Percentiles rank a stretch among this genome's conserved stretches.
Evolutionary conservation across 352 stramenopile genomes (phyloP).

Genomic region (Globisporangium barbulae): DNA sequence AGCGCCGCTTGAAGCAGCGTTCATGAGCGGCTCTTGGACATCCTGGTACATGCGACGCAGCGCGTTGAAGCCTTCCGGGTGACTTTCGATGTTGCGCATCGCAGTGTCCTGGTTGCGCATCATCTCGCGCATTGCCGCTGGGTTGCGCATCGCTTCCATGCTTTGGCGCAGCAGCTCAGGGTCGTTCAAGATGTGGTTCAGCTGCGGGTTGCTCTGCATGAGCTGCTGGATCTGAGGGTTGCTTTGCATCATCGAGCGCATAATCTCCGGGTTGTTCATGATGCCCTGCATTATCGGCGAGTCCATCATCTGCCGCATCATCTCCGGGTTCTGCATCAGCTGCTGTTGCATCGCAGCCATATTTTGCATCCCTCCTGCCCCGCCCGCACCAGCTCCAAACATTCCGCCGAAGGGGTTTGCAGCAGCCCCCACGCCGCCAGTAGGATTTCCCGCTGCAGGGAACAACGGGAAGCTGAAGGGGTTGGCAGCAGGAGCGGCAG

Average conservation of each 20-base stretch:
- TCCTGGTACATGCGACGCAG: constrained; percentile 93
- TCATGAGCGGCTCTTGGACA: constrained; percentile 95
- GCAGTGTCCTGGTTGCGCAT: constrained; percentile 97
- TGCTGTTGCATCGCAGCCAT: constrained; percentile 88
- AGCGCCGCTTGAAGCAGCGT: constrained; percentile 70
- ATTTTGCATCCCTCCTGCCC: constrained; percentile 42
- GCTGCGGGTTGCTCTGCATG: constrained; percentile 94
- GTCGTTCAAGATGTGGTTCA: constrained; percentile 96
- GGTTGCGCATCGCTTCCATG: constrained; percentile 98
- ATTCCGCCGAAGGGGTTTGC: constrained; percentile 62
- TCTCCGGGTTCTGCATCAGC: constrained; percentile 86
- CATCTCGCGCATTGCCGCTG: constrained; percentile 93
- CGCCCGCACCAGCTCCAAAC: constrained; percentile 25
- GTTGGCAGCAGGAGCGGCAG: constrained; percentile 26
- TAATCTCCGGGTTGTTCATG: constrained; percentile 95
- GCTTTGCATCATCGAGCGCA: constrained; percentile 93
- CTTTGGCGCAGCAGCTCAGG: constrained; percentile 92
- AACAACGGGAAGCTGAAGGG: constrained; percentile 59
- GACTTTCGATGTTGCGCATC: constrained; percentile 96
- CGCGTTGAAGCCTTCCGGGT: constrained; percentile 96
- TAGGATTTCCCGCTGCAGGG: constrained; percentile 18
- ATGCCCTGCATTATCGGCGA: constrained; percentile 91
- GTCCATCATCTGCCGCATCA: constrained; percentile 88
- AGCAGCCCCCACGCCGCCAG: constrained; percentile 16
- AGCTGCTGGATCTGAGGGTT: constrained; percentile 96